Evolutionary conservation across 2,329 filamentous ascomycete species (phyloP), one percentile per base, ranked within the genome.

Genomic region (Chalaropsis ovoidea): DNA sequence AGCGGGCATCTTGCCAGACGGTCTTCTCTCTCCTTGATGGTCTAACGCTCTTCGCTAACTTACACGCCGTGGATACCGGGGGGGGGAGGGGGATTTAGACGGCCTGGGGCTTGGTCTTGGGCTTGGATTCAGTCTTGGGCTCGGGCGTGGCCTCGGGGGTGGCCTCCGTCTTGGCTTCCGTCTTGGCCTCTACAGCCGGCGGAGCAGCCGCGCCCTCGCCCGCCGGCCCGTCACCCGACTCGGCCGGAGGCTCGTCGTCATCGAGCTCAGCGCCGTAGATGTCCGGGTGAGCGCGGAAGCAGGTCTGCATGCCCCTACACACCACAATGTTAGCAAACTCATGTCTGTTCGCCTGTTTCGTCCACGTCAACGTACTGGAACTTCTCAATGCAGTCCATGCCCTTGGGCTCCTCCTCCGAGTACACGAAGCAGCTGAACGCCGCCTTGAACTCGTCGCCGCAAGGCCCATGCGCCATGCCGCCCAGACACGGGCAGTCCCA

Each of bases 381-480:
- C 78, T 94, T 95, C 35, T 96, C 91, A 73, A 96, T 94, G 78
- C 92, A 96, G 74, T 96, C 91, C 79, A 96, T 93, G 63, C 93
- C 93, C 84, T 99, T 99, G 43, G 92, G 92, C 74, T 99, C 94
- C 74, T 95, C 90, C 52, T 84, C 86, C 2, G 90, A 95, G 78
- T 87, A 94, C n/a, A 99, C 91, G 72, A 99, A 99, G 79, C 94
- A 99, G 82, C 91, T 96, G 72, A 99, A 99, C 0, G 94, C 94
- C 27, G 86, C 86, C 79, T 87, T 91, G 82, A 99, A 99, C 73
- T 97, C 86, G 74, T 95, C 90, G 61, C 94, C 94, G 74, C 94
- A 99, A 64, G 94, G 94, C 0, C 94, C 94, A 73, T 96, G 79
- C 7, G 94, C 94, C 94, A 99, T 99, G 64, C 94, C 94, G 61